A percentile compares a stretch with the other conserved stretches of the same genome.
These are phyloP conservation scores for Microcos paniculata DNA, from an alignment of 345 rosid species.

Conservation along the genomic window DNA sequence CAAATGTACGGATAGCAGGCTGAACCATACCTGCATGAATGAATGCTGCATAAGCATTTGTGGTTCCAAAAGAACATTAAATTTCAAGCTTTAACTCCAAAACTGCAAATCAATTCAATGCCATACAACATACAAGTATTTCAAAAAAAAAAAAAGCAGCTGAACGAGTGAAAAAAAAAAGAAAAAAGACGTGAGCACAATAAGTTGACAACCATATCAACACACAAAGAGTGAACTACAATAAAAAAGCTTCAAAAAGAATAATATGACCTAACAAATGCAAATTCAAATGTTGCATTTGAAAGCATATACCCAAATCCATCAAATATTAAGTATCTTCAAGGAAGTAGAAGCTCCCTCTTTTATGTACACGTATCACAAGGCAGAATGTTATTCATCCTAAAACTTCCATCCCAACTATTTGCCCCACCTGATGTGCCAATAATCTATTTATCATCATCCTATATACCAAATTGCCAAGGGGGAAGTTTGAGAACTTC, in stretches of 20 bases:
- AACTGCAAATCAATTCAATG: neutral
- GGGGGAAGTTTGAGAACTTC: neutral
- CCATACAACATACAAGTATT: neutral
- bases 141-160: too few species aligned
- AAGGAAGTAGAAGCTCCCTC: neutral
- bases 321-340: neutral
- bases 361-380: neutral
- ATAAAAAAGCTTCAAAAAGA: neutral
- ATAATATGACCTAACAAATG: neutral
- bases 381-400: neutral
- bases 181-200: neutral
- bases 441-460: neutral
- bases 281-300: neutral
- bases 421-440: neutral
- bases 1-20: conserved; percentile 69
- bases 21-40: conserved; percentile 54
- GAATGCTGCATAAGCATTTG: neutral
- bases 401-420: neutral
- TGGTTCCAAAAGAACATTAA: neutral
- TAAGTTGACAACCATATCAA: neutral
- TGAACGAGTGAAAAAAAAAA: neutral
- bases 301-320: neutral
- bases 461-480: neutral
- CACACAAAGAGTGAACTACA: neutral
- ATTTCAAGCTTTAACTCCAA: neutral